Evolutionary conservation across 805 yeast genomes (phyloP).

Genomic region (Saturnispora kantuleensis): DNA sequence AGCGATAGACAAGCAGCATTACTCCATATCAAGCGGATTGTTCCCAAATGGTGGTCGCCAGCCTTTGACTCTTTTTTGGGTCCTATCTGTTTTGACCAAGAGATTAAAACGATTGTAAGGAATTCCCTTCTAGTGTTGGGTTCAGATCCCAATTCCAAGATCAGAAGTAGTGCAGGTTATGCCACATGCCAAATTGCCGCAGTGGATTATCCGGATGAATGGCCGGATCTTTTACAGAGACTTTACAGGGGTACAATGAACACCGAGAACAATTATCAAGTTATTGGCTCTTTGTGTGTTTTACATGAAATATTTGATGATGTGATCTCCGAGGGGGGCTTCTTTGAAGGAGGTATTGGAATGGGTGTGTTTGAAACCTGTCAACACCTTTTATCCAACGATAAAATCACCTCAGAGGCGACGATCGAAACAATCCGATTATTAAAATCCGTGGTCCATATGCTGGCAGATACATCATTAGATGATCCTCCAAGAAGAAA

Average conservation of each 20-base stretch:
- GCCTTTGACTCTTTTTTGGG: constrained; percentile 71
- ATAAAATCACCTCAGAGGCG: constrained; percentile 23
- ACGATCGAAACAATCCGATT: constrained; percentile 41
- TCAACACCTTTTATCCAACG: constrained; percentile 29
- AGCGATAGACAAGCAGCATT: constrained; percentile 52
- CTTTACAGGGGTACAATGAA: constrained; percentile 30
- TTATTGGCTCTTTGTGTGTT: constrained; percentile 49
- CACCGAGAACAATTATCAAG: constrained; percentile 27
- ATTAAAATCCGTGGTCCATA: constrained; percentile 42
- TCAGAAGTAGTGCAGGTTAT: constrained; percentile 59
- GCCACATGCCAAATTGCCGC: constrained; percentile 78
- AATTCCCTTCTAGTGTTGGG: constrained; percentile 39
- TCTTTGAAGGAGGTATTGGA: constrained; percentile 69
- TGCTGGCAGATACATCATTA: constrained; percentile 43
- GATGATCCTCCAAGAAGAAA: constrained; percentile 27
- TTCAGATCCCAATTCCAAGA: constrained; percentile 41
- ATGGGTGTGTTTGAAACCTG: constrained; percentile 42
- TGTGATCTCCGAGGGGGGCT: constrained; percentile 75
- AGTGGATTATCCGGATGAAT: constrained; percentile 90
- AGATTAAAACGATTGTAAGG: constrained; percentile 44
- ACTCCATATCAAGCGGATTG: constrained; percentile 55
- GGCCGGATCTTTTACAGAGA: constrained; percentile 61
- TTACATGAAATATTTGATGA: constrained; percentile 78
- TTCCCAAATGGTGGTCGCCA: constrained; percentile 73
- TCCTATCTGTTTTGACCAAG: constrained; percentile 37